Conservation (phyloP, 768 basidiomycete species). For the Lactarius vividus region DNA sequence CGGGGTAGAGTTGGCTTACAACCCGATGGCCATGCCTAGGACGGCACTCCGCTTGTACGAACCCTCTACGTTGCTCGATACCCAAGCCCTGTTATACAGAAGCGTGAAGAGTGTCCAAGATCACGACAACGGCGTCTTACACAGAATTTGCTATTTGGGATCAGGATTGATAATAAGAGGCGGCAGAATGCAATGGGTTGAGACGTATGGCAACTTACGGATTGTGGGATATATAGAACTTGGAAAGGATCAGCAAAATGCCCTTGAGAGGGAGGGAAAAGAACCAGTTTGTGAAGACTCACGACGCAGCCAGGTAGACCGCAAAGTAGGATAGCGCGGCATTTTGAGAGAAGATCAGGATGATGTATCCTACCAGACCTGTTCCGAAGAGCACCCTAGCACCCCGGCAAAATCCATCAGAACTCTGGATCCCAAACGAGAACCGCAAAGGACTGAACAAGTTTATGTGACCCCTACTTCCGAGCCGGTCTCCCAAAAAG, state of each 20-base stretch:
- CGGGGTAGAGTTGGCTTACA: constrained; percentile 27
- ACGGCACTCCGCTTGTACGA: constrained; percentile 71
- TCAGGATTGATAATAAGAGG: neutral
- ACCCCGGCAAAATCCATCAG: neutral
- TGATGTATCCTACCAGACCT: constrained; percentile 61
- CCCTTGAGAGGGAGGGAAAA: neutral
- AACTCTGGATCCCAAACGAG: constrained; percentile 5
- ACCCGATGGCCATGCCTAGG: constrained; percentile 68
- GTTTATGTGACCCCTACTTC: constrained; percentile 57
- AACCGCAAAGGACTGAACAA: constrained; percentile 41
- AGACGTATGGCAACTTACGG: constrained; percentile 35
- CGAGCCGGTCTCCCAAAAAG: constrained; percentile 57
- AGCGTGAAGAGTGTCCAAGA: constrained; percentile 12
- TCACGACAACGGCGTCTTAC: constrained; percentile 35
- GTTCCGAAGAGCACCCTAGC: constrained; percentile 19
- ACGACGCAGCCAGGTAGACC: constrained; percentile 68
- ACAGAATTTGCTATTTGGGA: constrained; percentile 40
- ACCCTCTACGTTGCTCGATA: constrained; percentile 69
- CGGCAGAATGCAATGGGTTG: neutral
- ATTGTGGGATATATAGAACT: constrained; percentile 49
- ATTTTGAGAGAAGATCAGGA: constrained; percentile 57
- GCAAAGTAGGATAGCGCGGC: constrained; percentile 72
- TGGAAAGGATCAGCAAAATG: neutral
- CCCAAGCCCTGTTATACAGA: constrained; percentile 53
- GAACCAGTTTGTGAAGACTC: constrained; percentile 33